phyloP scores from a whole-genome alignment of 1,284 basidiomycete genomes.

The Tetrapyrgos nigripes region DNA sequence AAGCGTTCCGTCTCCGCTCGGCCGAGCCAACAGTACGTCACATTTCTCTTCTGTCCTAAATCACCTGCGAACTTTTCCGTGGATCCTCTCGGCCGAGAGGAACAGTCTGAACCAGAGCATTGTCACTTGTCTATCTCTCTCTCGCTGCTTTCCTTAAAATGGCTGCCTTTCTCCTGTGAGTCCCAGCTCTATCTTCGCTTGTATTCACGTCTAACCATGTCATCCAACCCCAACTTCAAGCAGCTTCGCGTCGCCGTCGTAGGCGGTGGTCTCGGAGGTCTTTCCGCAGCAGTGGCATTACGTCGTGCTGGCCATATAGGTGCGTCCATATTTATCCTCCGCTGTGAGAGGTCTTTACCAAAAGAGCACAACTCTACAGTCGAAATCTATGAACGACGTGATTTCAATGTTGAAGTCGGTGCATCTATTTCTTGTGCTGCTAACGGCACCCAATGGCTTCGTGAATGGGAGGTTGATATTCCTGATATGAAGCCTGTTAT shows the following conservation, averaged over 20 bases:
- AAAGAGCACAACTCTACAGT: conserved; percentile 12
- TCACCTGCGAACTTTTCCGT: background rate
- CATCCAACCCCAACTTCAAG: conserved; percentile 14
- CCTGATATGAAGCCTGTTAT: conserved; percentile 36
- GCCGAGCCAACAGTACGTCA: too few relatives aligned
- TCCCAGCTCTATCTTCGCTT: background rate
- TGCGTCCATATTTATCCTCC: background rate
- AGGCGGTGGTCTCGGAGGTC: conserved; percentile 19
- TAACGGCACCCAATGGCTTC: conserved; percentile 40
- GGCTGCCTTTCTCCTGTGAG: background rate
- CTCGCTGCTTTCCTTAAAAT: background rate
- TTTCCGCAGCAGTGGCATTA: conserved; percentile 18
- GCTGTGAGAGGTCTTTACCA: background rate
- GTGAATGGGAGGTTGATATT: conserved; percentile 40
- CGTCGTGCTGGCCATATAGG: conserved; percentile 20
- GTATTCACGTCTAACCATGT: background rate
- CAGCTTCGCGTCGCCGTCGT: conserved; percentile 19
- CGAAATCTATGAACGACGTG: conserved; percentile 35
- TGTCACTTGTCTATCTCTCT: background rate
- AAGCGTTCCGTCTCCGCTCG: too few relatives aligned
- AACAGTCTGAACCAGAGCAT: too few relatives aligned
- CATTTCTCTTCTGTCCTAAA: too few relatives aligned
- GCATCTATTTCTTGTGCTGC: conserved; percentile 41
- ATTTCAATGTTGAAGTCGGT: conserved; percentile 38
- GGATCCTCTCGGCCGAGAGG: background rate